Percentiles rank a stretch among this genome's conserved stretches.
Conservation (phyloP, 805 yeast species). For the Zygoascus flipseniorum region DNA sequence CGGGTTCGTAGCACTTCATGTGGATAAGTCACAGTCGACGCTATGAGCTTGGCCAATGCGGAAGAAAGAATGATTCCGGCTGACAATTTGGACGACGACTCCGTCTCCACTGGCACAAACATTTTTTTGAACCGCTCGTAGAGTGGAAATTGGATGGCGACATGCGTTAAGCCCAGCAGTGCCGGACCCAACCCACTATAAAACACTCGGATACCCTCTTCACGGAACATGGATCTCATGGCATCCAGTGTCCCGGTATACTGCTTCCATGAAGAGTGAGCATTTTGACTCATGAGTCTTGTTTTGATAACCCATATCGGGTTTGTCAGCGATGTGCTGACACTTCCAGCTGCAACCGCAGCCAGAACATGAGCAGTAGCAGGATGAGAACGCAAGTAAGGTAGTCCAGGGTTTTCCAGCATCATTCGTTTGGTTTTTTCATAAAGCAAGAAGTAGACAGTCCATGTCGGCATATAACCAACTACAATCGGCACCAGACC, state of each 20-base stretch:
- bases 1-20: conserved; percentile 92
- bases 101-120: conserved; percentile 22
- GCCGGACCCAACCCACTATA: conserved; percentile 90
- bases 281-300: conserved; percentile 62
- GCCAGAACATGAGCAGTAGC: conserved; percentile 33
- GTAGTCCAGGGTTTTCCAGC: conserved; percentile 18
- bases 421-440: conserved; percentile 56
- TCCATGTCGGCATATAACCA: conserved; percentile 97
- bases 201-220: conserved; percentile 74
- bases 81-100: not conserved
- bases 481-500: conserved; percentile 88
- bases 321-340: conserved; percentile 76
- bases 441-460: conserved; percentile 85
- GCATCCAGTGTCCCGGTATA: conserved; percentile 83
- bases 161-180: conserved; percentile 81
- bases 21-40: conserved; percentile 84
- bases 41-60: conserved; percentile 75
- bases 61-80: conserved; percentile 46
- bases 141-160: conserved; percentile 92
- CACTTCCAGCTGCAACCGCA: conserved; percentile 85
- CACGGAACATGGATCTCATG: conserved; percentile 61
- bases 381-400: conserved; percentile 10
- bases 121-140: conserved; percentile 71
- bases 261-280: conserved; percentile 30
- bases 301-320: conserved; percentile 99